Evolutionary conservation across 768 basidiomycete genomes (phyloP).

Genomic region (Mycena capillaripes): DNA sequence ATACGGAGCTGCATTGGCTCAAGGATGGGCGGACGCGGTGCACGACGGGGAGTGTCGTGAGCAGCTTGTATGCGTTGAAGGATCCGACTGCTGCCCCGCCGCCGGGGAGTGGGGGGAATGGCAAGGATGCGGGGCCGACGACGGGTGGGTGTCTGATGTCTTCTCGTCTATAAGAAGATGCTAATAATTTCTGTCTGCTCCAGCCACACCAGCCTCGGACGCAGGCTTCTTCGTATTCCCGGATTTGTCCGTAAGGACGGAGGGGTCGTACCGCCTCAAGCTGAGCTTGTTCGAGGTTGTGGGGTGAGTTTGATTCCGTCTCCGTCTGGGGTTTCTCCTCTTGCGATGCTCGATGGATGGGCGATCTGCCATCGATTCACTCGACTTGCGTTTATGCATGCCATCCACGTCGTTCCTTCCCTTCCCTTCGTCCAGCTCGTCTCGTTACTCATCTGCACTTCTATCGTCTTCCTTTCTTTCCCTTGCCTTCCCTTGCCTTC

Average conservation of each 20-base stretch:
- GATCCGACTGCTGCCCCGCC: constrained; percentile 54
- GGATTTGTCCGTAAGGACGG: constrained; percentile 91
- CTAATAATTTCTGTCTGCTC: background rate
- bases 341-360: no score
- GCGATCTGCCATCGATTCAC: no score
- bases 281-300: constrained; percentile 90
- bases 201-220: constrained; percentile 59
- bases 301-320: constrained; percentile 67
- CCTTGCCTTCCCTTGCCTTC: background rate
- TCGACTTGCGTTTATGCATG: background rate
- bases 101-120: constrained; percentile 51
- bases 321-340: no score
- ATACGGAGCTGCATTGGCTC: constrained; percentile 88
- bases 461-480: background rate
- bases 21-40: constrained; percentile 93
- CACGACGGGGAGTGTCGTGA: constrained; percentile 93
- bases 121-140: constrained; percentile 44
- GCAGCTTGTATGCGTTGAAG: constrained; percentile 92
- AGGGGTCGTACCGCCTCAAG: constrained; percentile 88
- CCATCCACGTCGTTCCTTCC: background rate
- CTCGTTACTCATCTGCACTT: no score
- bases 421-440: background rate
- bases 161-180: background rate
- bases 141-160: constrained; percentile 20
- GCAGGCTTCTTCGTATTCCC: constrained; percentile 98